Percentiles rank a stretch among this genome's conserved stretches.
Conservation (phyloP, 495 filamentous ascomycete genomes). For the Annulohypoxylon nitens region DNA sequence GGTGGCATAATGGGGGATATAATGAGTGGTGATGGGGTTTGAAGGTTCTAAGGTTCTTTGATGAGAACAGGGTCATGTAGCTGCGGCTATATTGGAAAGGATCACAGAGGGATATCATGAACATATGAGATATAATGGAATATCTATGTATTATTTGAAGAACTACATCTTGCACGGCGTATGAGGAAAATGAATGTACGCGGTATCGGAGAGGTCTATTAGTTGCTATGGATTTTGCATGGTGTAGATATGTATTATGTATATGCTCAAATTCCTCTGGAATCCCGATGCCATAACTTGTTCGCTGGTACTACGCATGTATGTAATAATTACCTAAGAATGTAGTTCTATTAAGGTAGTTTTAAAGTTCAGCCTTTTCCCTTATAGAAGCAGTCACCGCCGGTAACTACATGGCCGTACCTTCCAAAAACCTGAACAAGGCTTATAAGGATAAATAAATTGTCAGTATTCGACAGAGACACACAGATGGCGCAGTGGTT, state of each 20-base stretch:
- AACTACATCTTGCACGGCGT: slow-evolving; percentile 17
- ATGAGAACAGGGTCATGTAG: slow-evolving; percentile 9
- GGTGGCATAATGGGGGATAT: slow-evolving; percentile 1
- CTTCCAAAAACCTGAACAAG: too few species aligned
- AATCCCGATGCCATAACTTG: background rate
- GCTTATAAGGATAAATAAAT: too few species aligned
- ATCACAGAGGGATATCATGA: background rate
- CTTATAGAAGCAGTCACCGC: background rate
- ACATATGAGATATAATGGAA: slow-evolving; percentile 15
- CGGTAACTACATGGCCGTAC: too few species aligned
- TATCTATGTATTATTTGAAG: slow-evolving; percentile 11
- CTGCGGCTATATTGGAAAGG: slow-evolving; percentile 10
- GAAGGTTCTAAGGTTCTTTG: background rate
- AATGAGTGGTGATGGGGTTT: background rate
- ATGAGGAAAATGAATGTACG: slow-evolving; percentile 28
- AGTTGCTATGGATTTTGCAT: background rate
- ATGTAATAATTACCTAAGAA: background rate
- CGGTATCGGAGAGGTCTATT: background rate
- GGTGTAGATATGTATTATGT: background rate
- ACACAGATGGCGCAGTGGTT: too few species aligned
- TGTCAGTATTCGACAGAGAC: too few species aligned
- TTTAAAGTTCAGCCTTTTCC: background rate
- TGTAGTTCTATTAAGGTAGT: background rate
- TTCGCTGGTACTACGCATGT: background rate
- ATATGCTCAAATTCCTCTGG: background rate